A percentile compares a stretch with the other conserved stretches of the same genome.
These are phyloP conservation scores for Podila epigama DNA, from an alignment of 192 early-diverging fungal genomes.

Conservation along the genomic window DNA sequence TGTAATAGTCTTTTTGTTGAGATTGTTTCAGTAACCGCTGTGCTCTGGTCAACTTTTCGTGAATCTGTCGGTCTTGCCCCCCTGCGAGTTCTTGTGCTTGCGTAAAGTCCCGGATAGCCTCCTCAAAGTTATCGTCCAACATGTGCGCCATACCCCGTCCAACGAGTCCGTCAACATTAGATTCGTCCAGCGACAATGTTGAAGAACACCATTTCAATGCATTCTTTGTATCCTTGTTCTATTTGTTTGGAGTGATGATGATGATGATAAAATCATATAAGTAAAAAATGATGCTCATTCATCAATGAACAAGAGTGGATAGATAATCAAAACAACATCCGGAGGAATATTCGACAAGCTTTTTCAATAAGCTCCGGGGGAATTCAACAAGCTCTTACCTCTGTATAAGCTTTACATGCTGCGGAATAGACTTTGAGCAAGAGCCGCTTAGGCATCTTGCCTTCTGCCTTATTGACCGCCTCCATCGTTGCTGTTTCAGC, in stretches of 20 bases:
- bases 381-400: slow-evolving; percentile 44
- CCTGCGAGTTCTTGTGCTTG: slow-evolving; percentile 70
- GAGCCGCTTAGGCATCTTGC: slow-evolving; percentile 49
- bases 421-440: slow-evolving; percentile 55
- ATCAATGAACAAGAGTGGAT: neutral
- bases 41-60: slow-evolving; percentile 66
- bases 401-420: slow-evolving; percentile 68
- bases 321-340: too few relatives aligned
- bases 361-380: neutral
- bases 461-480: slow-evolving; percentile 36
- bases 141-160: slow-evolving; percentile 75
- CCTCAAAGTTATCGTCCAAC: slow-evolving; percentile 76
- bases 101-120: slow-evolving; percentile 76
- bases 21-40: slow-evolving; percentile 63
- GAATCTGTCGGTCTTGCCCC: slow-evolving; percentile 61
- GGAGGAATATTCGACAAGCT: too few relatives aligned
- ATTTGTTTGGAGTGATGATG: slow-evolving; percentile 4
- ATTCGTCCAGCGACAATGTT: slow-evolving; percentile 71
- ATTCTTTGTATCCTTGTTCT: slow-evolving; percentile 61
- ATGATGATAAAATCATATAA: neutral
- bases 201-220: slow-evolving; percentile 73
- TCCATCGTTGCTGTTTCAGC: slow-evolving; percentile 46
- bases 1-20: slow-evolving; percentile 92
- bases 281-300: neutral
- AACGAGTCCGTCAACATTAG: slow-evolving; percentile 77